Evolutionary conservation across 2,329 filamentous ascomycete genomes (phyloP).

Genomic region (Arthrobotrys sinensis): DNA sequence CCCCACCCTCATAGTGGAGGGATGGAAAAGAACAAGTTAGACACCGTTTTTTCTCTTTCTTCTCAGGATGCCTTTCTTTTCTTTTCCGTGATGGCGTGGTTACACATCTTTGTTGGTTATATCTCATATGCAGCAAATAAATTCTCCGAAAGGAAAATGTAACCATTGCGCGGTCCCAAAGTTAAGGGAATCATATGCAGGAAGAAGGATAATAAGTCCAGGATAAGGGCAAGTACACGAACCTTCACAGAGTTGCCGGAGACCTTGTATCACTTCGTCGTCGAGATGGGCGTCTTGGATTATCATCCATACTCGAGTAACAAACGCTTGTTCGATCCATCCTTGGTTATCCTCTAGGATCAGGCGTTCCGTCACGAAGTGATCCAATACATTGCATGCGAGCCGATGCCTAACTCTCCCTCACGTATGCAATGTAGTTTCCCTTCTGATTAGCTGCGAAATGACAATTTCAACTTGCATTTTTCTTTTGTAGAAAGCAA

Average conservation of each 20-base stretch:
- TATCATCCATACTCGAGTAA: constrained; percentile 79
- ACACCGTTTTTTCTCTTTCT: constrained; percentile 42
- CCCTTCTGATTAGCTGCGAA: constrained; percentile 37
- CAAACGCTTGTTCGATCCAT: constrained; percentile 79
- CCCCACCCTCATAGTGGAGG: neutral
- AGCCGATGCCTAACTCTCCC: constrained; percentile 51
- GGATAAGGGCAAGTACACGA: constrained; percentile 27
- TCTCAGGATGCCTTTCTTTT: constrained; percentile 3
- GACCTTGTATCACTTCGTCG: constrained; percentile 66
- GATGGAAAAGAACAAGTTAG: constrained; percentile 6
- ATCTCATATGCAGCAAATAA: constrained; percentile 56
- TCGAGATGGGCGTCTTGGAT: constrained; percentile 69
- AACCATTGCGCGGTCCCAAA: constrained; percentile 36
- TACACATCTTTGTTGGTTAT: constrained; percentile 64
- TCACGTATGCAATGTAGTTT: constrained; percentile 51
- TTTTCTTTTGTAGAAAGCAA: constrained; percentile 41
- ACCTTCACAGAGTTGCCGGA: constrained; percentile 69
- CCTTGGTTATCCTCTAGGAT: constrained; percentile 70
- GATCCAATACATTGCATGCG: constrained; percentile 73
- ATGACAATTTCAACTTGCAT: constrained; percentile 13
- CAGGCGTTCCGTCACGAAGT: constrained; percentile 76
- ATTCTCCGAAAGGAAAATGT: constrained; percentile 57
- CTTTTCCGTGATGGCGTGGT: constrained; percentile 59
- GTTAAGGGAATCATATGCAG: constrained; percentile 14
- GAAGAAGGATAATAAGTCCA: neutral